Conservation (phyloP, 352 stramenopile species). For the Aphanomyces stellatus region DNA sequence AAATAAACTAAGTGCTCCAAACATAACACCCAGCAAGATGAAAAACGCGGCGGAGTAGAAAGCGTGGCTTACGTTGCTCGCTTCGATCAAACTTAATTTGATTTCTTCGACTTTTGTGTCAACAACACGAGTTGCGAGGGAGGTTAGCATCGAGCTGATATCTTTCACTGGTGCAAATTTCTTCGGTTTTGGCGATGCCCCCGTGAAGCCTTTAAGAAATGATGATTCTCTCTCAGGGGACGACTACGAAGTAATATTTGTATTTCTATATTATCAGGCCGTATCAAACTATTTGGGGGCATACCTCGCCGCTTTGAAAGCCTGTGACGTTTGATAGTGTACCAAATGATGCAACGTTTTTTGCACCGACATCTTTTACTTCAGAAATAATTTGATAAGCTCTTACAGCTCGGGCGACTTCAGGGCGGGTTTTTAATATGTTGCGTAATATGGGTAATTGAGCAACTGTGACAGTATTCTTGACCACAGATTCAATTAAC, state of each 20-base stretch:
- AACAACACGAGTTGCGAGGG: neutral
- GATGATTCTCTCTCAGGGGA: too few relatives aligned
- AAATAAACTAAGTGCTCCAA: constrained; percentile 6
- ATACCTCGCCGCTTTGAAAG: too few relatives aligned
- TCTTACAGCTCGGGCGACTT: too few relatives aligned
- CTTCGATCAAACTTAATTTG: constrained; percentile 9
- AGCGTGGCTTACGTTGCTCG: neutral
- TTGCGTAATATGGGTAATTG: neutral
- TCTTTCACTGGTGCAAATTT: neutral
- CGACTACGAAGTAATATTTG: too few relatives aligned
- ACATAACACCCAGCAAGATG: neutral
- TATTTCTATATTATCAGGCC: too few relatives aligned
- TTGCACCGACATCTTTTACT: too few relatives aligned
- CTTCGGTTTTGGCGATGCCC: neutral
- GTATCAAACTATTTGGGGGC: too few relatives aligned
- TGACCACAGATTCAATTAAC: neutral
- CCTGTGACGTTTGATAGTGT: too few relatives aligned
- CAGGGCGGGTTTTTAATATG: neutral
- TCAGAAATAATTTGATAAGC: too few relatives aligned
- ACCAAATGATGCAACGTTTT: too few relatives aligned
- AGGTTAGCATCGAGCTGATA: neutral
- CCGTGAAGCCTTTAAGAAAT: neutral
- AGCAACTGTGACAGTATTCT: neutral
- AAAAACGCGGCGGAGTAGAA: constrained; percentile 1
- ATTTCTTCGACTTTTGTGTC: constrained; percentile 5